Evolutionary conservation across 2,329 filamentous ascomycete species (phyloP).

Genomic region (Monosporascus sp.): DNA sequence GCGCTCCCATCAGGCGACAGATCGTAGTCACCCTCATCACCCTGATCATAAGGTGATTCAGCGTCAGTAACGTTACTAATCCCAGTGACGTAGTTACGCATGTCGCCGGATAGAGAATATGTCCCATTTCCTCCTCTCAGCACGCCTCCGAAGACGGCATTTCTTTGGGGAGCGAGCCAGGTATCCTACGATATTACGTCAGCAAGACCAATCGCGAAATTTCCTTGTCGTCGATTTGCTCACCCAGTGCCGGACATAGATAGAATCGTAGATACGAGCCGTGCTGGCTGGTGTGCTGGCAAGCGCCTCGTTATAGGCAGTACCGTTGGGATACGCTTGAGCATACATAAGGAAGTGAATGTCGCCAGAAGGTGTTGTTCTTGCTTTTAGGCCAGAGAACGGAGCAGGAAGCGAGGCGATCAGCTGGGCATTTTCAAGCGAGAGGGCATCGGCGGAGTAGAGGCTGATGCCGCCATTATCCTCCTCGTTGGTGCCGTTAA

Average conservation of each 20-base stretch:
- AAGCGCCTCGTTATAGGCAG: slow-evolving; percentile 48
- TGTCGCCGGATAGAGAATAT: slow-evolving; percentile 23
- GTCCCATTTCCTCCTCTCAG: slow-evolving; percentile 29
- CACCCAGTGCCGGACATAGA: slow-evolving; percentile 55
- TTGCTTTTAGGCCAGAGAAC: slow-evolving; percentile 33
- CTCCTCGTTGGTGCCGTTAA: slow-evolving; percentile 43
- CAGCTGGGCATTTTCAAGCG: slow-evolving; percentile 22
- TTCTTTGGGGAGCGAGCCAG: slow-evolving; percentile 49
- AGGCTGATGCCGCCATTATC: slow-evolving; percentile 34
- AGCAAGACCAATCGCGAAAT: neutral
- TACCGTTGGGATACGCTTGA: slow-evolving; percentile 51
- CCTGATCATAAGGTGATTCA: slow-evolving; percentile 44
- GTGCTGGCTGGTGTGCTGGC: slow-evolving; percentile 41
- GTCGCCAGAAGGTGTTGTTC: slow-evolving; percentile 23
- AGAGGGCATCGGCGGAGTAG: slow-evolving; percentile 30
- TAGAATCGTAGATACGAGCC: slow-evolving; percentile 50
- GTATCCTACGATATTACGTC: slow-evolving; percentile 31
- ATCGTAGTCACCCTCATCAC: slow-evolving; percentile 57
- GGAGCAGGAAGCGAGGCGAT: slow-evolving; percentile 32
- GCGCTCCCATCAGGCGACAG: slow-evolving; percentile 39
- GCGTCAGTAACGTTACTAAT: slow-evolving; percentile 28
- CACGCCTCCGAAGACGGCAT: slow-evolving; percentile 56
- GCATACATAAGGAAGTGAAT: slow-evolving; percentile 40
- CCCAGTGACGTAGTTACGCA: slow-evolving; percentile 30
- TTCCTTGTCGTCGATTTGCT: slow-evolving; percentile 2